These are phyloP conservation scores for Colletotrichum truncatum DNA, from an alignment of 2,329 filamentous ascomycete genomes.

Conservation along the genomic window DNA sequence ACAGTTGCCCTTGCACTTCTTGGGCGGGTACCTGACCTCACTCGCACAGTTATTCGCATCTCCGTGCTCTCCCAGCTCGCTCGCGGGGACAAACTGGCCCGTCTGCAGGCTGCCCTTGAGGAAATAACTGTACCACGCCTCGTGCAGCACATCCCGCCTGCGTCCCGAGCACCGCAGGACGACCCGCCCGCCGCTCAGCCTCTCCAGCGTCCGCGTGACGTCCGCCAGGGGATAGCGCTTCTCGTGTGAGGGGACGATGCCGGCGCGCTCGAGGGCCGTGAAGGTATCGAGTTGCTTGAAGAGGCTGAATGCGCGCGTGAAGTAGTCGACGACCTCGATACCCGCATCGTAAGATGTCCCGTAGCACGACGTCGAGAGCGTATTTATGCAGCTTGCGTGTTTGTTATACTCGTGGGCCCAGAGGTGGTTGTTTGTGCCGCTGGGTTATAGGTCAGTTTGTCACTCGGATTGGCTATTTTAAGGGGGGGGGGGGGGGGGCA, in stretches of 20 bases:
- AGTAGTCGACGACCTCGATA: conserved; percentile 56
- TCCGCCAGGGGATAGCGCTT: conserved; percentile 52
- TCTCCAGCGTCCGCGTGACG: conserved; percentile 52
- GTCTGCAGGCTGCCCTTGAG: conserved; percentile 61
- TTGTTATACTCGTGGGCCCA: conserved; percentile 80
- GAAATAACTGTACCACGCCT: conserved; percentile 64
- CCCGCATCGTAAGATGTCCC: conserved; percentile 55
- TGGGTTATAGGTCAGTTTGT: conserved; percentile 21
- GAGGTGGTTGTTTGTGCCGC: conserved; percentile 54
- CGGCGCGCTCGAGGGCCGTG: conserved; percentile 45
- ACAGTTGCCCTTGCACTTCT: conserved; percentile 37
- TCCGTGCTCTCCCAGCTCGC: conserved; percentile 45
- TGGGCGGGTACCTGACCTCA: conserved; percentile 51
- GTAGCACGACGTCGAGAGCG: conserved; percentile 73
- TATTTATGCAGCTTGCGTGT: conserved; percentile 78
- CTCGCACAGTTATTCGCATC: conserved; percentile 49
- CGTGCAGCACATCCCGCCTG: conserved; percentile 51
- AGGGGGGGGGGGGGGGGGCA: neutral
- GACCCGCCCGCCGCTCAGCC: conserved; percentile 53
- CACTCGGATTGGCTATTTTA: too few species aligned
- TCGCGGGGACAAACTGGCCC: conserved; percentile 56
- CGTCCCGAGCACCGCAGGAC: conserved; percentile 52
- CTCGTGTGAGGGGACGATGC: conserved; percentile 45
- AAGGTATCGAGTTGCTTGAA: conserved; percentile 54
- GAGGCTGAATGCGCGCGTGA: conserved; percentile 49